These are phyloP conservation scores for Arthrobotrys musiformis DNA, from an alignment of 2,329 filamentous ascomycete genomes.

Conservation along the genomic window DNA sequence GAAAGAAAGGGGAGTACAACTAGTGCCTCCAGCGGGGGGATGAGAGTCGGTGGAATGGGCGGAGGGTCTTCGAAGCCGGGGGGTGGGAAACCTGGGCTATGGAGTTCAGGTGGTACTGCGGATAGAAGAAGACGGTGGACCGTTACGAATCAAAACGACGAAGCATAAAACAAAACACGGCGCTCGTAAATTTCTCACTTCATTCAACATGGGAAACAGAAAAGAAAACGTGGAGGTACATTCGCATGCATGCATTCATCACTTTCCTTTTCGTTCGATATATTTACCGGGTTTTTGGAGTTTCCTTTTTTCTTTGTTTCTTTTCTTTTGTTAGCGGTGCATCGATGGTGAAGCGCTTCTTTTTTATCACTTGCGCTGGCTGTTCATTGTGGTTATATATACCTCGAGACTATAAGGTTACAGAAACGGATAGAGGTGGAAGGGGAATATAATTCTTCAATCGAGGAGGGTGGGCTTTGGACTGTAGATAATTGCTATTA, in stretches of 20 bases:
- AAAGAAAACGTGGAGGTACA: not conserved
- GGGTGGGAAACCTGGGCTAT: constrained; percentile 18
- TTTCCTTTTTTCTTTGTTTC: not conserved
- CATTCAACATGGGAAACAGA: not conserved
- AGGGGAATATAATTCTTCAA: too few relatives aligned
- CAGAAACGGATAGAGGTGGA: too few relatives aligned
- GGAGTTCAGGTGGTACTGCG: constrained; percentile 18
- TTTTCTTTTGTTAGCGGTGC: not conserved
- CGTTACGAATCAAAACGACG: constrained; percentile 47
- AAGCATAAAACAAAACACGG: constrained; percentile 6
- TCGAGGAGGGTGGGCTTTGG: too few relatives aligned
- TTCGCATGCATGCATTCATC: not conserved
- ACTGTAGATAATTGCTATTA: too few relatives aligned
- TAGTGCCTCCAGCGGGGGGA: constrained; percentile 10
- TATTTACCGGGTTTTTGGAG: not conserved
- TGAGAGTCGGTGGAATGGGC: constrained; percentile 5
- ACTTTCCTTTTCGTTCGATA: not conserved
- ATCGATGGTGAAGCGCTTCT: not conserved
- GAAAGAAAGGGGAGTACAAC: constrained; percentile 30
- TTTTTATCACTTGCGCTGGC: not conserved
- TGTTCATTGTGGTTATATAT: too few relatives aligned
- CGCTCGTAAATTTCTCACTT: not conserved
- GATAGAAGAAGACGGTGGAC: constrained; percentile 43
- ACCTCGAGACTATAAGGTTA: too few relatives aligned
- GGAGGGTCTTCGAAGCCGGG: not conserved